Evolutionary conservation across 805 yeast species (phyloP).

Genomic region (Candida rishiriensis): DNA sequence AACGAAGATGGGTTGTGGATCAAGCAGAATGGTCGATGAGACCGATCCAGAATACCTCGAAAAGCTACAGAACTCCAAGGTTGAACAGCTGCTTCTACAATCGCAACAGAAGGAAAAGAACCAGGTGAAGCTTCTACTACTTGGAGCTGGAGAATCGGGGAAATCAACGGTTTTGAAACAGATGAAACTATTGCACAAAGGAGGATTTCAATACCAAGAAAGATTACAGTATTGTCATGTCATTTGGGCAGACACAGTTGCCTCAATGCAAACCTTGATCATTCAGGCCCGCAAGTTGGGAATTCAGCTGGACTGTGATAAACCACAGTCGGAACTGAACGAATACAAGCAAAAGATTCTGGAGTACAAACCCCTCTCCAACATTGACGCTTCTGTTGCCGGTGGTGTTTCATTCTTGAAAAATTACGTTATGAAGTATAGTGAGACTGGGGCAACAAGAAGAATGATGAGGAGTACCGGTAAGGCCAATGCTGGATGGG

Average conservation of each 20-base stretch:
- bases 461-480: constrained; percentile 57
- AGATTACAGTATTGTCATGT: constrained; percentile 76
- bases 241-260: constrained; percentile 89
- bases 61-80: constrained; percentile 31
- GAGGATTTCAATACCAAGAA: constrained; percentile 79
- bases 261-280: constrained; percentile 73
- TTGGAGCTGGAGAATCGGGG: constrained; percentile 95
- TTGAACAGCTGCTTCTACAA: constrained; percentile 56
- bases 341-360: constrained; percentile 46
- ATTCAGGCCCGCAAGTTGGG: constrained; percentile 68
- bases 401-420: constrained; percentile 61
- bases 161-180: constrained; percentile 91
- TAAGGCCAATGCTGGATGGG: constrained; percentile 33
- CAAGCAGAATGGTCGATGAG: constrained; percentile 42
- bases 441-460: constrained; percentile 48
- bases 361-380: constrained; percentile 53
- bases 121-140: constrained; percentile 65
- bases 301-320: constrained; percentile 63
- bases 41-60: constrained; percentile 51
- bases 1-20: constrained; percentile 61
- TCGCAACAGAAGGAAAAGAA: constrained; percentile 51
- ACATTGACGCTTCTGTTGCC: constrained; percentile 60
- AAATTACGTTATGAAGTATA: constrained; percentile 60
- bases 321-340: constrained; percentile 42
- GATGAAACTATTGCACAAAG: constrained; percentile 77